These are phyloP conservation scores for Auriscalpium orientale DNA, from an alignment of 768 basidiomycete genomes.

Conservation along the genomic window DNA sequence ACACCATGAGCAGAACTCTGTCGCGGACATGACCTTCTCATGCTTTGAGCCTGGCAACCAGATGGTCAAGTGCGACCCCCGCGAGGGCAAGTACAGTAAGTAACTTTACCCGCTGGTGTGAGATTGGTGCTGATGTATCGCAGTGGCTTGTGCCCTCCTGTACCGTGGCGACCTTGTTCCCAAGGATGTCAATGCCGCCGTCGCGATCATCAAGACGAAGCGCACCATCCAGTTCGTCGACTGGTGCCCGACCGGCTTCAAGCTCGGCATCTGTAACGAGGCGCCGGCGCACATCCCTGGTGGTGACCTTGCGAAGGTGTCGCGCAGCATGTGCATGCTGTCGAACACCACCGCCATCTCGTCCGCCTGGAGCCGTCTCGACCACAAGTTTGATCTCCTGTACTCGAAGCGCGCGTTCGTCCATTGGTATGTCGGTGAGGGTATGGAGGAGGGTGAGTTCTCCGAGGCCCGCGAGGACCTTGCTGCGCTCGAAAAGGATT, in stretches of 20 bases:
- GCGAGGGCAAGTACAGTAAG: conserved; percentile 71
- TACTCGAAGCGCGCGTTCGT: conserved; percentile 56
- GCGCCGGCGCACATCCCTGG: conserved; percentile 68
- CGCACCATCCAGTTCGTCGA: conserved; percentile 75
- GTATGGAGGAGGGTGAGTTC: conserved; percentile 93
- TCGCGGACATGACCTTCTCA: conserved; percentile 62
- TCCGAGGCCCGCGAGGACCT: conserved; percentile 98
- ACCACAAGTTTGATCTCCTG: conserved; percentile 76
- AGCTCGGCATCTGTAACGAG: conserved; percentile 74
- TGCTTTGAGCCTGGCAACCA: conserved; percentile 76
- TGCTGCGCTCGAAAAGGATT: conserved; percentile 98
- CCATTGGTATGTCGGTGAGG: conserved; percentile 67
- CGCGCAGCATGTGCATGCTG: conserved; percentile 71
- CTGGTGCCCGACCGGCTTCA: conserved; percentile 77
- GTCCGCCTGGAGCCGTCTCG: conserved; percentile 63
- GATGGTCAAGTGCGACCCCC: conserved; percentile 75
- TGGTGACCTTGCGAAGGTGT: conserved; percentile 70
- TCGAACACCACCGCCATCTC: conserved; percentile 73
- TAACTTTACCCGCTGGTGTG: background rate
- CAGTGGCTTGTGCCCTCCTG: conserved; percentile 60
- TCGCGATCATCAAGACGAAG: conserved; percentile 69
- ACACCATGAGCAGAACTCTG: conserved; percentile 63
- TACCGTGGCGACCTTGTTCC: conserved; percentile 75
- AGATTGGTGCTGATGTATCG: background rate
- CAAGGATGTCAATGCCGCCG: conserved; percentile 72